These are phyloP conservation scores for Rhodotorula mucilaginosa DNA, from an alignment of 1,284 basidiomycete species.

Conservation along the genomic window DNA sequence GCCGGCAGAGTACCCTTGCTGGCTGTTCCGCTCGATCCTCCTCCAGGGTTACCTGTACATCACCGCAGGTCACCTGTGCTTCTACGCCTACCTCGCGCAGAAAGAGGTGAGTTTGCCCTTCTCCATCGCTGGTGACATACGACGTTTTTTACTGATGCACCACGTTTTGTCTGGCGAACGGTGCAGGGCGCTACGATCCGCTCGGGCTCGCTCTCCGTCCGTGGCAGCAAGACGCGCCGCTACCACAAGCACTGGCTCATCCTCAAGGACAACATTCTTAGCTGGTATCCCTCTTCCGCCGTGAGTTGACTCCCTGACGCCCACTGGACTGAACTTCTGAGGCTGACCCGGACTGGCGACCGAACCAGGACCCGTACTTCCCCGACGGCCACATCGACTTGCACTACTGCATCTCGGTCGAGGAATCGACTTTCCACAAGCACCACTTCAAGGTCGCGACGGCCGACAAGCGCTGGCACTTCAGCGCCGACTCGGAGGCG, in stretches of 20 bases:
- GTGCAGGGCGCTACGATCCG: slow-evolving; percentile 70
- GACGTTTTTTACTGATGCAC: slow-evolving; percentile 5
- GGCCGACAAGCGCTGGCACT: slow-evolving; percentile 46
- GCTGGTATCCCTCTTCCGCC: slow-evolving; percentile 90
- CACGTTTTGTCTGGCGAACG: not conserved
- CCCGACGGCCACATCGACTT: slow-evolving; percentile 91
- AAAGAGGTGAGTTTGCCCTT: slow-evolving; percentile 62
- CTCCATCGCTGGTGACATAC: not conserved
- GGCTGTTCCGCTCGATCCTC: slow-evolving; percentile 58
- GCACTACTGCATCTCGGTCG: slow-evolving; percentile 85
- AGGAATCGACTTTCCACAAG: slow-evolving; percentile 59
- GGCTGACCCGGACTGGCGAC: not conserved
- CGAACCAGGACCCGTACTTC: slow-evolving; percentile 82
- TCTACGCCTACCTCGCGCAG: slow-evolving; percentile 91
- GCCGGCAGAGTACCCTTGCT: slow-evolving; percentile 54
- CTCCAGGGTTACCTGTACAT: slow-evolving; percentile 96
- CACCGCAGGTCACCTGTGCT: slow-evolving; percentile 86
- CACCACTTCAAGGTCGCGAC: slow-evolving; percentile 48
- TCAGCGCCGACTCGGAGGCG: slow-evolving; percentile 46
- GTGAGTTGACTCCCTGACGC: slow-evolving; percentile 52
- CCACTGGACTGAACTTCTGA: slow-evolving; percentile 4
- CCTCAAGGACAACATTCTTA: slow-evolving; percentile 85
- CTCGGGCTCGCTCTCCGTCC: slow-evolving; percentile 54
- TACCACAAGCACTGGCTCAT: slow-evolving; percentile 93
- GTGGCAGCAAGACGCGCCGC: slow-evolving; percentile 64